Evolutionary conservation across 176 grass and related monocot species (phyloP).

Genomic region (Leersia perrieri): DNA sequence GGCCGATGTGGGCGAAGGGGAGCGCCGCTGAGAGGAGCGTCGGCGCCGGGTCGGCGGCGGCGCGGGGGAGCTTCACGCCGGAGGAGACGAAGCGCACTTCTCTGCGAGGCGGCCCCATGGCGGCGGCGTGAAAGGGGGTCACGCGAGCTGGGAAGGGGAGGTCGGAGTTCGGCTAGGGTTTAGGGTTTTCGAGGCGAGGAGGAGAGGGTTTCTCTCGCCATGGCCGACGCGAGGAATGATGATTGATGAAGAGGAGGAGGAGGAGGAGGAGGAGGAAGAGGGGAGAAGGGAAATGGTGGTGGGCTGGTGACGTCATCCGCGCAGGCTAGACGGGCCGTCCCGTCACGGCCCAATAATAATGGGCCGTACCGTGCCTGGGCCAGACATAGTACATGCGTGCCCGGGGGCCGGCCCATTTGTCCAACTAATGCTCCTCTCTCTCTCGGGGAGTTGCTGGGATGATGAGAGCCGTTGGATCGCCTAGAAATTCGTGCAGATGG

Average conservation of each 20-base stretch:
- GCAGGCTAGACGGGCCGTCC: too few species aligned
- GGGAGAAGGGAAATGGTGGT: not conserved
- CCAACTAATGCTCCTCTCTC: too few species aligned
- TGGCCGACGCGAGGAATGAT: not conserved
- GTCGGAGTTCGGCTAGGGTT: not conserved
- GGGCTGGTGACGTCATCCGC: not conserved
- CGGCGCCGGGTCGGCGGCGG: not conserved
- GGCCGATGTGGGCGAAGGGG: slow-evolving; percentile 70
- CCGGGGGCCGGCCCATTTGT: too few species aligned
- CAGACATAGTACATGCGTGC: too few species aligned
- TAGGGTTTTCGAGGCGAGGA: slow-evolving; percentile 27
- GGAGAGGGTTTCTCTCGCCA: slow-evolving; percentile 46
- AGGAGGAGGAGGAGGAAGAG: not conserved
- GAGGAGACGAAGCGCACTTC: slow-evolving; percentile 57
- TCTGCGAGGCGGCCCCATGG: slow-evolving; percentile 24
- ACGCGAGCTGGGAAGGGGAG: not conserved
- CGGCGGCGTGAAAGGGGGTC: not conserved
- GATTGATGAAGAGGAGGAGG: too few species aligned
- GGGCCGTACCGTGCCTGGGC: too few species aligned
- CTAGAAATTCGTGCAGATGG: not conserved
- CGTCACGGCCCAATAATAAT: too few species aligned
- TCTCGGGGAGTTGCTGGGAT: not conserved
- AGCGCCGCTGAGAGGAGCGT: slow-evolving; percentile 54
- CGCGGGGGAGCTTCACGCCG: slow-evolving; percentile 46
- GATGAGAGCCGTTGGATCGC: slow-evolving; percentile 15